Base-by-base conservation (phyloP, 2,329 filamentous ascomycete species). In the Cercospora canescens region DNA sequence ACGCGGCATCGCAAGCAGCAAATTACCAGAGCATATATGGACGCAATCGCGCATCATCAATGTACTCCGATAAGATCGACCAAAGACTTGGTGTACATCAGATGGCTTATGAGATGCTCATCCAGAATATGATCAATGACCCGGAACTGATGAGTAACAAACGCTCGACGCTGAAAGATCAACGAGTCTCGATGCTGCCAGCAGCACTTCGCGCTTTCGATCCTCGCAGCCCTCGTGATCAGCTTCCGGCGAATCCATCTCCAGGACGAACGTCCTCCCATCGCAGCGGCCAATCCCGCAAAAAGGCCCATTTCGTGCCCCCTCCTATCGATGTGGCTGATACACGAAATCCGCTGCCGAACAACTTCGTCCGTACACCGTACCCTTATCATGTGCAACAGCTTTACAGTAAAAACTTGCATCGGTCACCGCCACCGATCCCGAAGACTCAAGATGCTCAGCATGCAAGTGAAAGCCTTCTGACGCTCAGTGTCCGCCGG, bases 301-400 rank as follows among this genome's bases (percentile, higher is more conserved):
- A 76, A 52, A 75, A 73, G 62, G 76, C 78, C 4, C 73, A 74
- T 12, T 65, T 78, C 14, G 65, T 75, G 6, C 77, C 76, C 7
- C 75, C 76, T 24, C 75, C 76, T 0, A 78, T 79, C 30, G 72
- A 78, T 55, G 75, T 74, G 1, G 67, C 70, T 1, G 64, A 34
- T 1, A 62, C 72, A 1, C 67, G 66, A 18, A 54, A 62, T 9
- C 73, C 70, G 1, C 67, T 76, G 2, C 75, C 75, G 3, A 67
- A 68, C 21, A 63, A 74, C 32, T 65, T 77, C 1, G 70, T 78
- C 14, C 72, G 75, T 6, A 79, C 77, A 24, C 75, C 77, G 1
- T 77, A 77, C 60, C 75, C 52, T 12, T 76, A 26, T 70, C 69
- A 62, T 62, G 66, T 11, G 32, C 65, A 2, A 62, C 69, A 16